These are phyloP conservation scores for Dryas alaskensis DNA, from an alignment of 306 rosid genomes.

Conservation along the genomic window DNA sequence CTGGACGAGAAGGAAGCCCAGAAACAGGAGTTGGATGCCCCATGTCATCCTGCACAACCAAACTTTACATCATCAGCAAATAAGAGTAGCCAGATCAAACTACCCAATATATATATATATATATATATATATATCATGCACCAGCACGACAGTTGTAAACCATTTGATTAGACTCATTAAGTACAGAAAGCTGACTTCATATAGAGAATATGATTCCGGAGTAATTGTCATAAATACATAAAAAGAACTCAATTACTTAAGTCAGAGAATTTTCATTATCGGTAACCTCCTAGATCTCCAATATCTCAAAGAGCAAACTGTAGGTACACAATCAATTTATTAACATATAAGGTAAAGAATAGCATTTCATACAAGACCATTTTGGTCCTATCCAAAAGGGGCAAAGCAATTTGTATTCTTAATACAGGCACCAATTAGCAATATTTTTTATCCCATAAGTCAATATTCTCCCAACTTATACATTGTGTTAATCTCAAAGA, in stretches of 20 bases:
- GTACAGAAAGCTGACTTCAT: background rate
- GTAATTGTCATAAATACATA: background rate
- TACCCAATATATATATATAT: too few relatives aligned
- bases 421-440: background rate
- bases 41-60: constrained; percentile 73
- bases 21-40: constrained; percentile 54
- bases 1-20: constrained; percentile 78
- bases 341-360: background rate
- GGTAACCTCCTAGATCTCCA: background rate
- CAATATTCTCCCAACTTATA: background rate
- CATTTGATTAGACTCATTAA: background rate
- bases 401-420: constrained; percentile 7
- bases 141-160: background rate
- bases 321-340: background rate
- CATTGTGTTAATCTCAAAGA: constrained; percentile 4
- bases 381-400: background rate
- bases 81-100: background rate
- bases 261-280: background rate
- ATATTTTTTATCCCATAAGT: constrained; percentile 22
- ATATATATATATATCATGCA: background rate
- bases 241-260: background rate
- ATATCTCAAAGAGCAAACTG: background rate
- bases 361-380: background rate
- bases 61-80: constrained; percentile 10
- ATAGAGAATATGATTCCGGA: background rate